Percentiles rank a stretch among this genome's conserved stretches.
Evolutionary conservation across 176 grass and related monocot species (phyloP).

Genomic region (Carex myosuroides): DNA sequence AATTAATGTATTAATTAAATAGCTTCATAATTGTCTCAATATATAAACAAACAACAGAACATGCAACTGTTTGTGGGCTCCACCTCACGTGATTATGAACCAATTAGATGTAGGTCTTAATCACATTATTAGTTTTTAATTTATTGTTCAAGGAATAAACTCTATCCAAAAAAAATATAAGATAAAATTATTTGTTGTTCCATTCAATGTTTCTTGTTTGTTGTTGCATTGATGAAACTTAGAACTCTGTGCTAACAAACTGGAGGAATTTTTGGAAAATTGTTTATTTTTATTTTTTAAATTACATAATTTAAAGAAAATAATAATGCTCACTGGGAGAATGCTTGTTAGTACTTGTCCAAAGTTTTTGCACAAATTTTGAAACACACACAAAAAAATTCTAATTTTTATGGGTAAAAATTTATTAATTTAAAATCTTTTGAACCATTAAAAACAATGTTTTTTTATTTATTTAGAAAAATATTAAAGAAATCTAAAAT

Average conservation of each 20-base stretch:
- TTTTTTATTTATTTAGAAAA: too few species aligned
- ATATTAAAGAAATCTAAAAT: too few species aligned
- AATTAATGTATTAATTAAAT: background rate
- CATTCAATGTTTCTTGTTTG: background rate
- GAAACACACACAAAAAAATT: too few species aligned
- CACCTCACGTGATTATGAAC: slow-evolving; percentile 13
- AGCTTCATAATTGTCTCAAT: background rate
- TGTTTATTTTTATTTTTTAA: background rate
- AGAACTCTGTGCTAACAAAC: background rate
- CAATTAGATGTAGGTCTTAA: slow-evolving; percentile 14
- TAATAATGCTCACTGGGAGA: too few species aligned
- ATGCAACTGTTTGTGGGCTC: slow-evolving; percentile 13
- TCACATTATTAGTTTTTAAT: background rate
- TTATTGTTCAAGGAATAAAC: background rate
- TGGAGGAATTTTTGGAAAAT: background rate
- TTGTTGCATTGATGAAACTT: background rate
- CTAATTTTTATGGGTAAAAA: too few species aligned
- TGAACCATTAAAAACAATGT: too few species aligned
- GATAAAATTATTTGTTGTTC: background rate
- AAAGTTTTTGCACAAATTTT: too few species aligned
- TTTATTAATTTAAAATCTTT: too few species aligned
- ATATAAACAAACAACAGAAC: slow-evolving; percentile 25
- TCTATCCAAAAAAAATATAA: background rate
- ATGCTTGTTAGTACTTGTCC: too few species aligned
- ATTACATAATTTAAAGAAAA: background rate